These are phyloP conservation scores for Melocanna baccifera DNA, from an alignment of 176 grass and related monocot species.

Conservation along the genomic window DNA sequence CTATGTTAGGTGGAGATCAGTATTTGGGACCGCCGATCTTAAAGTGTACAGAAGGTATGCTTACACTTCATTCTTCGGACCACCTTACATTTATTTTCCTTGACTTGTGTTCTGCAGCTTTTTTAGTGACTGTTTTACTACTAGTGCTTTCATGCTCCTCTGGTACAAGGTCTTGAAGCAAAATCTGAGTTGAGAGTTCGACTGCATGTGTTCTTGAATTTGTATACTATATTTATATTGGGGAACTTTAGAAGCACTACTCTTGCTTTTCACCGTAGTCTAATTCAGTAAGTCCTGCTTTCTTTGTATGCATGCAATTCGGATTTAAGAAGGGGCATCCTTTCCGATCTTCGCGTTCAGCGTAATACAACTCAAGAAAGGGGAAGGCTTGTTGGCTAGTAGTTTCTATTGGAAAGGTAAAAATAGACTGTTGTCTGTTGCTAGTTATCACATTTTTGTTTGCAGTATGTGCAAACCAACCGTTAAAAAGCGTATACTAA, in stretches of 20 bases:
- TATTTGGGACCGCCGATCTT: neutral
- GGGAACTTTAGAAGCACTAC: neutral
- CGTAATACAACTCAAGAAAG: slow-evolving; percentile 5
- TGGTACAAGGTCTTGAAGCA: neutral
- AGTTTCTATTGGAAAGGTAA: neutral
- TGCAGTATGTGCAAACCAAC: no score
- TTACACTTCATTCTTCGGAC: neutral
- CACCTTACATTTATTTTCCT: neutral
- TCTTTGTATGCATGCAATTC: neutral
- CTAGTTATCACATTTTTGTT: no score
- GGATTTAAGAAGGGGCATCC: neutral
- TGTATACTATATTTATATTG: neutral
- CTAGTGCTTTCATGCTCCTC: neutral
- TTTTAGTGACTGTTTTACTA: neutral
- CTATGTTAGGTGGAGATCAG: neutral
- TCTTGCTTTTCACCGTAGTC: neutral
- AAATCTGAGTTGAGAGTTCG: neutral
- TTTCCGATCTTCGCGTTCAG: neutral
- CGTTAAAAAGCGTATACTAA: no score
- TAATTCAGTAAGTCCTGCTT: neutral
- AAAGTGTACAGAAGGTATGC: neutral
- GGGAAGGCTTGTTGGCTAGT: neutral
- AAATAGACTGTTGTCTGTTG: neutral
- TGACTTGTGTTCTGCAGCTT: neutral
- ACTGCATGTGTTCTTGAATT: neutral